These are phyloP conservation scores for Avicennia marina DNA, from an alignment of 257 asterid species.

Conservation along the genomic window DNA sequence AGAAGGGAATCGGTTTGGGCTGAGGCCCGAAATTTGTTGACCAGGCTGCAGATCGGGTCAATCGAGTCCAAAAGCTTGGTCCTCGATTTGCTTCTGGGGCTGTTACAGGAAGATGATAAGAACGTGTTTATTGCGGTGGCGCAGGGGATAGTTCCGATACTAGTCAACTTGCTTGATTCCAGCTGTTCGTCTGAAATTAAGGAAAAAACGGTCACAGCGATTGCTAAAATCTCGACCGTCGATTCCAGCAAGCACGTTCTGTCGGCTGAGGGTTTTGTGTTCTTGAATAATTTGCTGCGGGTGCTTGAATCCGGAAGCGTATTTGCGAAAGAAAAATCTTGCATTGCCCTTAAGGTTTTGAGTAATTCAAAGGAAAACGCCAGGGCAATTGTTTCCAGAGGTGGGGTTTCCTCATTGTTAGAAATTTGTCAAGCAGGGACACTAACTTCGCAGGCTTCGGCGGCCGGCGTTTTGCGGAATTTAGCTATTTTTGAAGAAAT, in stretches of 20 bases:
- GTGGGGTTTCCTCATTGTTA: slow-evolving; percentile 76
- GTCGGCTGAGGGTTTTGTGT: slow-evolving; percentile 57
- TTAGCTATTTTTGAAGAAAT: slow-evolving; percentile 54
- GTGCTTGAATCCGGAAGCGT: slow-evolving; percentile 85
- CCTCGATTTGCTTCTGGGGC: slow-evolving; percentile 61
- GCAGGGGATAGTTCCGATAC: slow-evolving; percentile 78
- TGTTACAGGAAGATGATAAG: slow-evolving; percentile 74
- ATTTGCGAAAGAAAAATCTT: slow-evolving; percentile 73
- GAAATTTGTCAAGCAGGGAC: slow-evolving; percentile 78
- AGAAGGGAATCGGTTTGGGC: slow-evolving; percentile 51
- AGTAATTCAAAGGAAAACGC: slow-evolving; percentile 83
- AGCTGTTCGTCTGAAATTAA: slow-evolving; percentile 59
- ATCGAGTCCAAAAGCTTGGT: slow-evolving; percentile 62
- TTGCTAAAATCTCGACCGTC: slow-evolving; percentile 65
- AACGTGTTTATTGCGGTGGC: slow-evolving; percentile 69
- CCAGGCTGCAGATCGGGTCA: slow-evolving; percentile 92
- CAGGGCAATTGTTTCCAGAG: slow-evolving; percentile 81
- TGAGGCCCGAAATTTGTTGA: slow-evolving; percentile 60
- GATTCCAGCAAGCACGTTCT: slow-evolving; percentile 64
- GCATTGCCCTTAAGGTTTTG: slow-evolving; percentile 55
- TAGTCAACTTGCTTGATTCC: slow-evolving; percentile 66
- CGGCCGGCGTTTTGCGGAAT: slow-evolving; percentile 63
- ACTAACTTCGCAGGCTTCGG: slow-evolving; percentile 78
- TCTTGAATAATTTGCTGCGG: slow-evolving; percentile 61
- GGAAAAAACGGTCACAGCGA: slow-evolving; percentile 61